A percentile compares a stretch with the other conserved stretches of the same genome.
phyloP scores from a whole-genome alignment of 306 rosid genomes.

The Styphnolobium japonicum region DNA sequence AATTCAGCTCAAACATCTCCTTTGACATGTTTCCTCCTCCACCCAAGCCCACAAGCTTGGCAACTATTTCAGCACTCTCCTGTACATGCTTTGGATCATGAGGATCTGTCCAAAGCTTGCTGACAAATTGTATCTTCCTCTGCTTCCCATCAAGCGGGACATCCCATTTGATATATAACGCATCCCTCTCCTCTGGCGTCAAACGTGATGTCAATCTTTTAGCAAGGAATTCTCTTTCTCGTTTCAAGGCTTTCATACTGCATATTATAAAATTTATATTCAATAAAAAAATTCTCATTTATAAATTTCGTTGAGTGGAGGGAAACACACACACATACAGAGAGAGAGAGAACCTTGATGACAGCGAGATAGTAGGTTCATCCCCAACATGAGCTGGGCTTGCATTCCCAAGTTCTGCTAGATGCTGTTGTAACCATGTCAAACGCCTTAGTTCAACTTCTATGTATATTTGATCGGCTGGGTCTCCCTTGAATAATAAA shows the following conservation, averaged over 20 bases:
- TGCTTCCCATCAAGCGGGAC: slow-evolving; percentile 97
- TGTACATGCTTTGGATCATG: slow-evolving; percentile 74
- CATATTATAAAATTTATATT: slow-evolving; percentile 25
- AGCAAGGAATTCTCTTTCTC: slow-evolving; percentile 95
- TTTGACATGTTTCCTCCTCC: slow-evolving; percentile 90
- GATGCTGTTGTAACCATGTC: slow-evolving; percentile 92
- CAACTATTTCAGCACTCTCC: slow-evolving; percentile 95
- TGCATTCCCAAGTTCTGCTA: slow-evolving; percentile 84
- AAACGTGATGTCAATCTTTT: slow-evolving; percentile 84
- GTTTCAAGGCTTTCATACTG: slow-evolving; percentile 76
- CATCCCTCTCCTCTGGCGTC: slow-evolving; percentile 80
- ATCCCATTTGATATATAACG: slow-evolving; percentile 83
- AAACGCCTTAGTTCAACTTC: slow-evolving; percentile 96
- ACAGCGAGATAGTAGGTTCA: slow-evolving; percentile 74
- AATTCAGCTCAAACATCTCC: slow-evolving; percentile 97
- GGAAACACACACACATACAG: background rate
- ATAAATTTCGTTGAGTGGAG: background rate
- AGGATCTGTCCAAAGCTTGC: slow-evolving; percentile 93
- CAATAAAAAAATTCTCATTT: background rate
- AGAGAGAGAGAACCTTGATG: slow-evolving; percentile 71
- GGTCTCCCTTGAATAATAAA: slow-evolving; percentile 89
- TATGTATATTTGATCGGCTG: slow-evolving; percentile 91
- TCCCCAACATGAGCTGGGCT: slow-evolving; percentile 91
- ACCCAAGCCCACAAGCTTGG: slow-evolving; percentile 89
- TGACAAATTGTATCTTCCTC: slow-evolving; percentile 77